Conservation (phyloP, 768 basidiomycete genomes). For the Lactarius hengduanensis region DNA sequence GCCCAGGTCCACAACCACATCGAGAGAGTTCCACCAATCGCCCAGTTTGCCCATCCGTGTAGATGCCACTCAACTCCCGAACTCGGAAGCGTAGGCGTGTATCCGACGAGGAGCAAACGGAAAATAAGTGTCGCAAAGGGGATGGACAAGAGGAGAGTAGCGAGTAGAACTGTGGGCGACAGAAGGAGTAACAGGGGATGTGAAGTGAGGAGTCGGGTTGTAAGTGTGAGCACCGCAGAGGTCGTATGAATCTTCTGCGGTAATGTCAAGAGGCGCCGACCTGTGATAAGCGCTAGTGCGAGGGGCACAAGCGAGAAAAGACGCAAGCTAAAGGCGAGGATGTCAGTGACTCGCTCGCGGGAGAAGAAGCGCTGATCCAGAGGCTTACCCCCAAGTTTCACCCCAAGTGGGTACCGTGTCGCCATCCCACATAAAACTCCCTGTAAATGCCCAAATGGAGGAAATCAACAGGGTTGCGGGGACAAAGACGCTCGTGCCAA, state of each 20-base stretch:
- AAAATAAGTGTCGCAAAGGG: conserved; percentile 80
- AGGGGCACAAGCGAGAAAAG: conserved; percentile 78
- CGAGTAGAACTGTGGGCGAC: conserved; percentile 70
- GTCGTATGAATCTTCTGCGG: conserved; percentile 67
- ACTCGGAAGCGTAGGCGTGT: conserved; percentile 41
- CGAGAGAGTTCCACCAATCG: conserved; percentile 51
- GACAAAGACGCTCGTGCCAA: conserved; percentile 72
- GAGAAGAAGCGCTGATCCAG: neutral
- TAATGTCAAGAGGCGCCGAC: conserved; percentile 67
- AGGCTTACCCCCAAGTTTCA: conserved; percentile 70
- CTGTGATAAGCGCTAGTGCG: conserved; percentile 64
- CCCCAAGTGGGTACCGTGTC: conserved; percentile 69
- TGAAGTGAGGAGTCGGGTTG: conserved; percentile 65
- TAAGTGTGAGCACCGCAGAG: conserved; percentile 54
- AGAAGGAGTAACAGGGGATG: conserved; percentile 76
- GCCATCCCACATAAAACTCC: conserved; percentile 67
- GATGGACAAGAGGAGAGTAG: conserved; percentile 64
- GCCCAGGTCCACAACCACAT: conserved; percentile 76
- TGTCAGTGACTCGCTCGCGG: neutral
- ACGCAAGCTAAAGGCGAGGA: conserved; percentile 51
- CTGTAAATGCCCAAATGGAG: conserved; percentile 77
- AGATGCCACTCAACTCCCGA: conserved; percentile 51
- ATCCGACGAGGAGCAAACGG: conserved; percentile 71
- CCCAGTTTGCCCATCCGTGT: conserved; percentile 70
- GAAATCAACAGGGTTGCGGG: conserved; percentile 73